Conservation (phyloP, 108 stramenopile species). For the Fragilaria crotonensis region DNA sequence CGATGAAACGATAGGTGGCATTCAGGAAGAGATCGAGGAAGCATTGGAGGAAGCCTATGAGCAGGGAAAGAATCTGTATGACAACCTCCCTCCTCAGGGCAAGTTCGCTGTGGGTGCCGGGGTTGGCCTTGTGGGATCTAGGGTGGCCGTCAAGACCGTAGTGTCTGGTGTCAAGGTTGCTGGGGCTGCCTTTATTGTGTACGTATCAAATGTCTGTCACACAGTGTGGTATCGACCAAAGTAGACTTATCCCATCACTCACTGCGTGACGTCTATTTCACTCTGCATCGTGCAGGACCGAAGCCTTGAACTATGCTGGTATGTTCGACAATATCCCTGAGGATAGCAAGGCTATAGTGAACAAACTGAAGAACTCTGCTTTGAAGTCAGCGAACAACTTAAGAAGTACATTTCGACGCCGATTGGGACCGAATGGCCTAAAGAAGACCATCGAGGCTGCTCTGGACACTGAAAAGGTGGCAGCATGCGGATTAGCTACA, state of each 20-base stretch:
- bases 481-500: slow-evolving; percentile 30
- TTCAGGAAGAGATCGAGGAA: background rate
- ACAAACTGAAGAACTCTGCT: slow-evolving; percentile 21
- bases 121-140: slow-evolving; percentile 30
- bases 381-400: slow-evolving; percentile 19
- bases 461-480: slow-evolving; percentile 33
- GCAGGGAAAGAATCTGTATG: slow-evolving; percentile 12
- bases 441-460: slow-evolving; percentile 7
- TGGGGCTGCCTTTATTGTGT: slow-evolving; percentile 50
- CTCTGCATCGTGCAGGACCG: slow-evolving; percentile 30
- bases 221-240: too few relatives aligned
- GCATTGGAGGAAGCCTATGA: background rate
- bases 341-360: slow-evolving; percentile 9
- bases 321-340: slow-evolving; percentile 23
- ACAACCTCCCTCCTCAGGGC: slow-evolving; percentile 30
- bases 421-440: slow-evolving; percentile 25
- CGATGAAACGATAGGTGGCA: background rate
- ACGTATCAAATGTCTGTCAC: too few relatives aligned
- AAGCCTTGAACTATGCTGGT: slow-evolving; percentile 40
- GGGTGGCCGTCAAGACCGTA: slow-evolving; percentile 31
- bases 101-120: slow-evolving; percentile 43
- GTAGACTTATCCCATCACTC: too few relatives aligned
- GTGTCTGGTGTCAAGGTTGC: slow-evolving; percentile 37
- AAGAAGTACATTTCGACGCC: slow-evolving; percentile 17
- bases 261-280: too few relatives aligned